A percentile compares a stretch with the other conserved stretches of the same genome.
These are phyloP conservation scores for Magnusiomyces sp. DNA, from an alignment of 1,139 yeast genomes.

Conservation along the genomic window DNA sequence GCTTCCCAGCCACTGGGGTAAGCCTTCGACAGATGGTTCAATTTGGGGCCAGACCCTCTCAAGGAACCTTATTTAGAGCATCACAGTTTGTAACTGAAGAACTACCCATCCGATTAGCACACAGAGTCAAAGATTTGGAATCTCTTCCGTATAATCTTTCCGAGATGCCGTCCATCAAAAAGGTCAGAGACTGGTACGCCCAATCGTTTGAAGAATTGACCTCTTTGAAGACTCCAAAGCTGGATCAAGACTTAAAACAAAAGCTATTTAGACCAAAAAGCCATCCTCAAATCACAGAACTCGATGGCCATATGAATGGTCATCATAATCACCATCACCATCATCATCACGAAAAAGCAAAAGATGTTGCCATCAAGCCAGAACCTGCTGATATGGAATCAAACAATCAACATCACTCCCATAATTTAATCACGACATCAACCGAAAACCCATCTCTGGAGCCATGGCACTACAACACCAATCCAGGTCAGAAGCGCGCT, in stretches of 20 bases:
- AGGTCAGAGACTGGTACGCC: slow-evolving; percentile 85
- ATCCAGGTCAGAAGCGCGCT: slow-evolving; percentile 10
- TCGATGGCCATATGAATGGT: neutral
- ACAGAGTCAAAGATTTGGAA: slow-evolving; percentile 77
- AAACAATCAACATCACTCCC: neutral
- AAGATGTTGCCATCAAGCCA: slow-evolving; percentile 26
- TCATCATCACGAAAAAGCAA: slow-evolving; percentile 9
- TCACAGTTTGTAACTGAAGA: slow-evolving; percentile 82
- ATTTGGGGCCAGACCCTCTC: slow-evolving; percentile 70
- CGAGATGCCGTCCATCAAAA: slow-evolving; percentile 63
- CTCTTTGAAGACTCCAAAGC: slow-evolving; percentile 25
- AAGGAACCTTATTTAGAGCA: slow-evolving; percentile 74
- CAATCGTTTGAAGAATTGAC: slow-evolving; percentile 82
- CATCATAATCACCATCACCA: slow-evolving; percentile 9
- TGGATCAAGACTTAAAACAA: slow-evolving; percentile 10
- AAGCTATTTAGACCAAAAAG: slow-evolving; percentile 8
- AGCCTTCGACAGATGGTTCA: slow-evolving; percentile 88
- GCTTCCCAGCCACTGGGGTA: slow-evolving; percentile 75
- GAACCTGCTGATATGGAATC: slow-evolving; percentile 19
- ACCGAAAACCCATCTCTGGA: slow-evolving; percentile 16
- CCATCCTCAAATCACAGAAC: neutral
- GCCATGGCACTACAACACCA: slow-evolving; percentile 14
- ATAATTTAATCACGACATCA: slow-evolving; percentile 4
- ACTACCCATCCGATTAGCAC: slow-evolving; percentile 78
- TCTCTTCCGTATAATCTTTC: slow-evolving; percentile 67